Conservation (phyloP, 1,284 basidiomycete genomes). For the Cerioporus squamosus region DNA sequence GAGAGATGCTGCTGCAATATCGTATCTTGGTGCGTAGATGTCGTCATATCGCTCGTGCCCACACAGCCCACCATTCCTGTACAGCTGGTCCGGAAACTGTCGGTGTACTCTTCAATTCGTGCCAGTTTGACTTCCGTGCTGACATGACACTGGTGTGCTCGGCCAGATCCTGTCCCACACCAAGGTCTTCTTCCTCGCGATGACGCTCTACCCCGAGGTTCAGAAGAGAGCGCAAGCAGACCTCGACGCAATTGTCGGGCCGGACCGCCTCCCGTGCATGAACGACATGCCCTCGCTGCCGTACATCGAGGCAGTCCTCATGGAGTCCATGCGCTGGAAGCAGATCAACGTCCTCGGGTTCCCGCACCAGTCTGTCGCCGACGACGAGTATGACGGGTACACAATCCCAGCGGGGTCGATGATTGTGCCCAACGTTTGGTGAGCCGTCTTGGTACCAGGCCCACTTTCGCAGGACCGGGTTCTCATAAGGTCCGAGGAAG, state of each 20-base stretch:
- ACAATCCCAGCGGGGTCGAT: constrained; percentile 23
- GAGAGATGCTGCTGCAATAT: too few species aligned
- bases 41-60: too few species aligned
- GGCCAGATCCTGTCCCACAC: too few species aligned
- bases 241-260: constrained; percentile 28
- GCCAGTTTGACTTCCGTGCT: too few species aligned
- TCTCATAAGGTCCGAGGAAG: too few species aligned
- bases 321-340: constrained; percentile 24
- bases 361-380: constrained; percentile 17
- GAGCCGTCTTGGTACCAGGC: too few species aligned
- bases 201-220: constrained; percentile 28
- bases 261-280: constrained; percentile 17
- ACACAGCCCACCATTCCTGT: too few species aligned
- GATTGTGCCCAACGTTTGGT: constrained; percentile 26
- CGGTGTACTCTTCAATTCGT: too few species aligned
- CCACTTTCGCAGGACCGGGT: too few species aligned
- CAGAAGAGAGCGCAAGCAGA: constrained; percentile 32
- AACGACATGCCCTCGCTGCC: constrained; percentile 15
- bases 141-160: too few species aligned
- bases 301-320: constrained; percentile 13
- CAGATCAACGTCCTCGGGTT: constrained; percentile 15
- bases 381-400: constrained; percentile 22
- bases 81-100: too few species aligned
- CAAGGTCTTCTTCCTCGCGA: constrained; percentile 23
- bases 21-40: too few species aligned